Evolutionary conservation across 1,139 yeast species (phyloP).

Genomic region (Spathaspora jeffriesii): DNA sequence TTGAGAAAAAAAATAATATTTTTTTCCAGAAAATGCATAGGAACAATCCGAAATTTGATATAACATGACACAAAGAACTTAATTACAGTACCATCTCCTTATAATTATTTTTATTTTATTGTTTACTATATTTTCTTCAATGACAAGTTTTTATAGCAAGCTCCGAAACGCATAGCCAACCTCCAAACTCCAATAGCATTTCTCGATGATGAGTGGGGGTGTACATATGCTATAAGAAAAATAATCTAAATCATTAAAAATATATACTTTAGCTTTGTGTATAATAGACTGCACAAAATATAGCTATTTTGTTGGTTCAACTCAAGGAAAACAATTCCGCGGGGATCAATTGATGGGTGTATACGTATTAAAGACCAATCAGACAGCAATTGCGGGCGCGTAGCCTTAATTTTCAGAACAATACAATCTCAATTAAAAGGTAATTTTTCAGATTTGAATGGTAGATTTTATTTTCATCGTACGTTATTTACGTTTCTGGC

Average conservation of each 20-base stretch:
- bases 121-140: too few species aligned
- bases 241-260: constrained; percentile 1
- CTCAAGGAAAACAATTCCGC: neutral
- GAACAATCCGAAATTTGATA: neutral
- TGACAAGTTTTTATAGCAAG: neutral
- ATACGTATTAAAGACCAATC: neutral
- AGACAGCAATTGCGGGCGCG: neutral
- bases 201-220: neutral
- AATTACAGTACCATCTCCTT: neutral
- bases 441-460: neutral
- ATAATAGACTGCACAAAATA: neutral
- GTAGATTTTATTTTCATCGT: neutral
- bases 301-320: neutral
- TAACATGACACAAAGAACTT: neutral
- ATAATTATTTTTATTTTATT: too few species aligned
- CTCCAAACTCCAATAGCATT: too few species aligned
- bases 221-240: neutral
- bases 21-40: neutral
- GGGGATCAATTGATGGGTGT: neutral
- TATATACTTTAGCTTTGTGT: neutral
- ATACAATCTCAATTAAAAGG: too few species aligned
- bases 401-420: neutral
- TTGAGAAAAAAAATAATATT: neutral
- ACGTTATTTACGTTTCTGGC: neutral
- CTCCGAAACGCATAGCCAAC: neutral